phyloP scores from a whole-genome alignment of 768 basidiomycete genomes.

The Strobilomyces confusus region DNA sequence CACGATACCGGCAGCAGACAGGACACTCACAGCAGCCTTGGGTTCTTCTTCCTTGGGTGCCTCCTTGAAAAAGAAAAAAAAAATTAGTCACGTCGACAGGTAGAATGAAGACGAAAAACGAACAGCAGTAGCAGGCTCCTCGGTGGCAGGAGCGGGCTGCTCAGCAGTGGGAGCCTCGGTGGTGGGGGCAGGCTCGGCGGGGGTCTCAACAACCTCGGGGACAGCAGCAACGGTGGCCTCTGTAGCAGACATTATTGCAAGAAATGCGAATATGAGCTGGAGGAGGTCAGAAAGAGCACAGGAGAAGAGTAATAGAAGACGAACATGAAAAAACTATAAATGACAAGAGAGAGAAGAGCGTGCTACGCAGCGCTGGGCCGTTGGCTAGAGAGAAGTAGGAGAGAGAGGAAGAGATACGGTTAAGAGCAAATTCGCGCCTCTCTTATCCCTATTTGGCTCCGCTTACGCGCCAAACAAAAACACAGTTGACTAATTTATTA shows the following conservation, averaged over 20 bases:
- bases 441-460: constrained; percentile 42
- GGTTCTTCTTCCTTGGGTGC: constrained; percentile 39
- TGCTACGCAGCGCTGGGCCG: constrained; percentile 53
- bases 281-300: constrained; percentile 1
- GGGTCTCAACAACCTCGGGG: constrained; percentile 46
- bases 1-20: fast-evolving
- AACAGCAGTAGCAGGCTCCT: constrained; percentile 35
- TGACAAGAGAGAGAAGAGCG: constrained; percentile 58
- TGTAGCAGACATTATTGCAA: constrained; percentile 80
- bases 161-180: constrained; percentile 28
- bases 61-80: constrained; percentile 27
- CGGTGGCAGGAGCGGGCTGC: constrained; percentile 24
- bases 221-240: constrained; percentile 48
- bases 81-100: background rate
- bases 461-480: constrained; percentile 38
- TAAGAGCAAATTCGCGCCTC: constrained; percentile 32
- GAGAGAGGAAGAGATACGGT: constrained; percentile 47
- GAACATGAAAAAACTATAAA: constrained; percentile 49
- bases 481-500: constrained; percentile 30
- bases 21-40: constrained; percentile 35
- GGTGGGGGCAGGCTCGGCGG: constrained; percentile 30
- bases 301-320: constrained; percentile 20
- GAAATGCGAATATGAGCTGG: constrained; percentile 54
- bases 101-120: constrained; percentile 14
- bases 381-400: constrained; percentile 55